Percentiles rank a stretch among this genome's conserved stretches.
Evolutionary conservation across 2,329 filamentous ascomycete species (phyloP).

Genomic region (Fusarium sp.): DNA sequence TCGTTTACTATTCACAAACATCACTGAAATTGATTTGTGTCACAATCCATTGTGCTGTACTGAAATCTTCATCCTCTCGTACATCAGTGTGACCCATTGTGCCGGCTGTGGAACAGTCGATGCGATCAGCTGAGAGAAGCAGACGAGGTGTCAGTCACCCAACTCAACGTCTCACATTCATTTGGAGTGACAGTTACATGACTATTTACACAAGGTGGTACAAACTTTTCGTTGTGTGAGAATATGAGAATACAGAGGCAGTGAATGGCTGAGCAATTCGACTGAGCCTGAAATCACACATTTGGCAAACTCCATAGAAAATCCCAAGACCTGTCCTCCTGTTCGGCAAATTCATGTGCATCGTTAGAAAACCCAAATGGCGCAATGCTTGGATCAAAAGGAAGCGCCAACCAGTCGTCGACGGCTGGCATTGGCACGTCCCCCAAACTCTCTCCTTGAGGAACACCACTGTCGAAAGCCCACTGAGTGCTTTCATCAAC

Average conservation of each 20-base stretch:
- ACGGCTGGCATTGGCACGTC: background rate
- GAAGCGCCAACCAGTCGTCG: slow-evolving; percentile 10
- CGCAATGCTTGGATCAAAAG: slow-evolving; percentile 3
- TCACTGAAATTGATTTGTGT: background rate
- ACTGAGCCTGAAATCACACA: background rate
- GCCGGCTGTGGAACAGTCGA: background rate
- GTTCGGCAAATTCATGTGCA: background rate
- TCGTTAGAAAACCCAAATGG: slow-evolving; percentile 14
- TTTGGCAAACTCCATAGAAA: slow-evolving; percentile 20
- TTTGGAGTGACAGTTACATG: background rate
- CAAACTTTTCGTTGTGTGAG: background rate
- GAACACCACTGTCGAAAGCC: background rate
- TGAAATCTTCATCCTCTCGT: background rate
- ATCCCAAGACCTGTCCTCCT: slow-evolving; percentile 16
- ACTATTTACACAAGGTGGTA: background rate
- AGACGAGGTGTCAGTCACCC: background rate
- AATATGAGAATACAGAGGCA: background rate
- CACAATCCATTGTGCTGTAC: background rate
- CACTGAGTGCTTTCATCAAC: background rate
- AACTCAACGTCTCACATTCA: background rate
- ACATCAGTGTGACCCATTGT: background rate
- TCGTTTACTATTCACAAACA: background rate
- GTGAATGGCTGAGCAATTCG: background rate
- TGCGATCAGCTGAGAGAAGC: background rate
- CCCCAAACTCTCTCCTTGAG: background rate